Percentiles rank a stretch among this genome's conserved stretches.
Conservation (phyloP, 805 yeast genomes). For the Metschnikowia kunwiensis region DNA sequence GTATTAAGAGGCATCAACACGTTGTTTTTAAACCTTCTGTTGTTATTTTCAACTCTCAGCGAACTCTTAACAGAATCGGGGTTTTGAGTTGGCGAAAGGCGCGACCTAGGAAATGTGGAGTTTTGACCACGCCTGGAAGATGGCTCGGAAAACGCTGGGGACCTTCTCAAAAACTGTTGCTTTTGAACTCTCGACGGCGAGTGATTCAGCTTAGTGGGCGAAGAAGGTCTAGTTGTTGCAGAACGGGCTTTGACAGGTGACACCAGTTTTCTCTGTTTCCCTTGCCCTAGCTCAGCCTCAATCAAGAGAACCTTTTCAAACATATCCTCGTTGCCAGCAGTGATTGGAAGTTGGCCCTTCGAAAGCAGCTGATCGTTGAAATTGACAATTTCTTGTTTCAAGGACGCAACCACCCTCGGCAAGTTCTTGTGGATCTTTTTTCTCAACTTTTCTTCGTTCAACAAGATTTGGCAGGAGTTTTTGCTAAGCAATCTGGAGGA, state of each 20-base stretch:
- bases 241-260: conserved; percentile 11
- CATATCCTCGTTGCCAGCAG: conserved; percentile 50
- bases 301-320: conserved; percentile 34
- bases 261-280: conserved; percentile 6
- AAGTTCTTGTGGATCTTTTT: conserved; percentile 62
- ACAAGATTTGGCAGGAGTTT: conserved; percentile 72
- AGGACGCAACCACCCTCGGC: conserved; percentile 57
- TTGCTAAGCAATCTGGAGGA: conserved; percentile 74
- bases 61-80: not conserved
- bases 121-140: not conserved
- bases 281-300: conserved; percentile 21
- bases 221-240: conserved; percentile 9
- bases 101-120: not conserved
- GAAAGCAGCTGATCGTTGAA: conserved; percentile 42
- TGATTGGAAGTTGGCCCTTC: conserved; percentile 22
- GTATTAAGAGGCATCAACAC: conserved; percentile 6
- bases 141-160: not conserved
- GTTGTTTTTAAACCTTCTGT: too few species aligned
- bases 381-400: conserved; percentile 45
- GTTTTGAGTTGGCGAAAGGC: conserved; percentile 6
- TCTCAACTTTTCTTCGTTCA: conserved; percentile 76
- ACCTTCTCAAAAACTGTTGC: not conserved
- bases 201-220: conserved; percentile 9
- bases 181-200: conserved; percentile 16
- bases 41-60: not conserved